Percentiles rank a stretch among this genome's conserved stretches.
phyloP scores from a whole-genome alignment of 2,329 filamentous ascomycete genomes.

The Paecilomyces dactylethromorphus region DNA sequence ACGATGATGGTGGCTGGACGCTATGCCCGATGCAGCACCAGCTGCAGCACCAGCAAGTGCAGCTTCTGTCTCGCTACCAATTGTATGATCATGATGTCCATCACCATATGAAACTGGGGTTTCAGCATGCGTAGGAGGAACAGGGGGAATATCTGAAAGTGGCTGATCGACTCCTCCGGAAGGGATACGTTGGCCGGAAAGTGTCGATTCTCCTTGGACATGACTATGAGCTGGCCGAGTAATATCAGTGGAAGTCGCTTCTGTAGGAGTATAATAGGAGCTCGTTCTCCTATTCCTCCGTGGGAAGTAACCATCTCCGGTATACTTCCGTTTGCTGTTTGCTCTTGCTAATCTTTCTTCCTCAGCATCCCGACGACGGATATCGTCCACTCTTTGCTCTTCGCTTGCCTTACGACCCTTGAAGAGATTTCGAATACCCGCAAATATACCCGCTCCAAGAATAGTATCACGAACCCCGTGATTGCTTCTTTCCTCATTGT shows the following conservation, averaged over 20 bases:
- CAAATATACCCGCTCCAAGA: conserved; percentile 62
- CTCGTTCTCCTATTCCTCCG: conserved; percentile 22
- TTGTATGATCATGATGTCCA: neutral
- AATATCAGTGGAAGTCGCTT: conserved; percentile 30
- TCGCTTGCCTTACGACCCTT: conserved; percentile 51
- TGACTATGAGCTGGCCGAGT: conserved; percentile 21
- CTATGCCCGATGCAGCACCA: conserved; percentile 21
- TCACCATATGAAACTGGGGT: neutral
- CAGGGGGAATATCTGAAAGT: conserved; percentile 30
- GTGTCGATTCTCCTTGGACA: conserved; percentile 26
- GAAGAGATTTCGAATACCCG: conserved; percentile 51
- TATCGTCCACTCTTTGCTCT: conserved; percentile 53
- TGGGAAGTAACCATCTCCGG: conserved; percentile 54
- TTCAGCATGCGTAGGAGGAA: conserved; percentile 34
- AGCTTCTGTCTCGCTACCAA: conserved; percentile 16
- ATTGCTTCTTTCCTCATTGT: conserved; percentile 37
- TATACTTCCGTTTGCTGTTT: conserved; percentile 58
- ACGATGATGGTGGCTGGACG: conserved; percentile 23
- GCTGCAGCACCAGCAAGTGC: conserved; percentile 19
- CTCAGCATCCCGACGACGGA: conserved; percentile 45
- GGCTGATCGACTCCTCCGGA: conserved; percentile 22
- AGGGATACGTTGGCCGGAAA: conserved; percentile 23
- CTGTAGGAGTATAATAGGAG: conserved; percentile 27
- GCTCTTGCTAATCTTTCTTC: conserved; percentile 47
- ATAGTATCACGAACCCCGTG: conserved; percentile 54